Evolutionary conservation across 176 grass and related monocot genomes (phyloP).

Genomic region (Cenchrus fungigraminus): DNA sequence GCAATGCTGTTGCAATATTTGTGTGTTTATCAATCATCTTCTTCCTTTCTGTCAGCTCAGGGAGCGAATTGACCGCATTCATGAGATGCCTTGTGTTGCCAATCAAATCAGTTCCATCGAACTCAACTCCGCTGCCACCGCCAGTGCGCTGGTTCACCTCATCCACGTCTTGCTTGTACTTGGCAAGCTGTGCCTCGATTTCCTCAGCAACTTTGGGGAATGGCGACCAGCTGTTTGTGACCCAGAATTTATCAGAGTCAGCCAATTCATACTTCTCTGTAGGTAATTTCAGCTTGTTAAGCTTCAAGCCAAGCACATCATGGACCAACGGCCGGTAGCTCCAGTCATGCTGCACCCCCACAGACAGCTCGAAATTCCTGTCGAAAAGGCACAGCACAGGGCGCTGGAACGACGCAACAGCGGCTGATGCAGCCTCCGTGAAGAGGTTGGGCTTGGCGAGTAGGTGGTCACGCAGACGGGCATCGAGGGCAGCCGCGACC

Average conservation of each 20-base stretch:
- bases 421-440: conserved; percentile 56
- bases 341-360: conserved; percentile 91
- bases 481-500: conserved; percentile 72
- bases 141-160: conserved; percentile 86
- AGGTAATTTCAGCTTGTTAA: conserved; percentile 62
- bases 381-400: conserved; percentile 84
- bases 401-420: conserved; percentile 69
- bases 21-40: conserved; percentile 97
- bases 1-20: conserved; percentile 82
- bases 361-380: conserved; percentile 79
- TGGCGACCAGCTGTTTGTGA: conserved; percentile 78
- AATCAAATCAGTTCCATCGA: conserved; percentile 89
- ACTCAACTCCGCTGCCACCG: conserved; percentile 79
- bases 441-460: conserved; percentile 85
- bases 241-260: conserved; percentile 89
- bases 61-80: conserved; percentile 93
- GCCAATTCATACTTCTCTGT: conserved; percentile 82
- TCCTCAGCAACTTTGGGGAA: conserved; percentile 89
- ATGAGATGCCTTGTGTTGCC: conserved; percentile 93
- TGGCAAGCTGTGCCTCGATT: conserved; percentile 74
- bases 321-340: conserved; percentile 90
- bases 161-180: conserved; percentile 96
- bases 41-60: conserved; percentile 85
- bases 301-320: conserved; percentile 78
- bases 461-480: conserved; percentile 78